Evolutionary conservation across 2,329 filamentous ascomycete genomes (phyloP), one percentile per base, ranked within the genome.

Genomic region (Aspergillus sp.): DNA sequence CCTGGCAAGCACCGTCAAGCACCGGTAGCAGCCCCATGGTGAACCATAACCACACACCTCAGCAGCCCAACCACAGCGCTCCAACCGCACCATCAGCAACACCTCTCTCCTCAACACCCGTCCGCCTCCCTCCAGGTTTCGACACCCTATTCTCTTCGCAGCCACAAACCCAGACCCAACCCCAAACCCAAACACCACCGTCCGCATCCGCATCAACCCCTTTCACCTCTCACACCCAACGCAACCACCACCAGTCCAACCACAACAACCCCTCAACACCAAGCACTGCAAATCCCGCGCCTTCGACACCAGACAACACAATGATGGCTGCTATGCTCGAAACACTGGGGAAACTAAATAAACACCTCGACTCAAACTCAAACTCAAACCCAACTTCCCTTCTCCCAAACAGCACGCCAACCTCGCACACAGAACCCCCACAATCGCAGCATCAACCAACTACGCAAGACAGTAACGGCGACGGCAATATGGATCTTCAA

Each of bases 81-180:
- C 11, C 58, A 55, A 17, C 60, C 57, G 26, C 34, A 39, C 7
- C 59, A 44, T 12, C 56, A 11, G 22, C 43, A 15, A 51, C 49
- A 11, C 12, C 42, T 53, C 13, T 52, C 48, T n/a, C 59, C 53
- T 54, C 67, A 49, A 60, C 44, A n/a, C 58, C 63, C 8, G 63
- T 71, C 39, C 68, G 67, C 32, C 53, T 76, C 22, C 74, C 74
- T 1, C 71, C 73, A 15, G 74, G 74, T 1, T 76, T 73, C 52
- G 74, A 75, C 32, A 72, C 66, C 11, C 75, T 76, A 71, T 76
- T 76, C 56, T 61, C 75, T 53, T 60, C 66, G 26, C 26, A 30
- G 4, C 26, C 26, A 30, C 26, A 30, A 9, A 4, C 26, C 26
- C 26, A 30, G 9, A 11, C 26, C 8, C 26, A 30, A 30, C 26